Conservation (phyloP, 345 rosid species). For the Corchorus capsularis region DNA sequence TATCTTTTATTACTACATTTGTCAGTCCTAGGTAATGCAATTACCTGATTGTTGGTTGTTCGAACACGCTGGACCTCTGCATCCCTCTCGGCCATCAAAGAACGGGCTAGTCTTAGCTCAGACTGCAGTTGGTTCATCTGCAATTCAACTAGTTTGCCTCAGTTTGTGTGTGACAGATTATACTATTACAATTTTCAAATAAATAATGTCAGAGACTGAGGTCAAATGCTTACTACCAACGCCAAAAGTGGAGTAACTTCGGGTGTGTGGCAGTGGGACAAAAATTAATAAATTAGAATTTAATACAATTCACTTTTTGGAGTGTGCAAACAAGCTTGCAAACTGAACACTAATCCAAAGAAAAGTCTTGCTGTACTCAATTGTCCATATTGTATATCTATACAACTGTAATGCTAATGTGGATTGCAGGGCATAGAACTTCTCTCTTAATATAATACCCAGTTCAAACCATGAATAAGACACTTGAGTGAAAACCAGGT, state of each 20-base stretch:
- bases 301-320: background rate
- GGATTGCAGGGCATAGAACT: background rate
- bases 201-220: background rate
- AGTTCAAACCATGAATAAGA: background rate
- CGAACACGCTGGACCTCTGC: conserved; percentile 76
- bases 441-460: background rate
- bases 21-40: background rate
- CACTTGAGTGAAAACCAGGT: background rate
- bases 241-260: background rate
- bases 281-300: background rate
- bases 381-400: background rate
- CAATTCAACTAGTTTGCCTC: conserved; percentile 16
- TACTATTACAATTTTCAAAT: background rate
- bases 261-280: too few relatives aligned
- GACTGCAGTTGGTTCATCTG: conserved; percentile 93
- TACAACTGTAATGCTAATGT: background rate
- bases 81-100: conserved; percentile 87
- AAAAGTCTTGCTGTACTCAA: background rate
- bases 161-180: background rate
- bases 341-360: too few relatives aligned
- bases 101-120: conserved; percentile 88
- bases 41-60: conserved; percentile 80
- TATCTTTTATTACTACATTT: background rate
- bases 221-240: conserved; percentile 2
- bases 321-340: background rate